phyloP scores from a whole-genome alignment of 176 grass and related monocot species.

The Aechmea fasciata region DNA sequence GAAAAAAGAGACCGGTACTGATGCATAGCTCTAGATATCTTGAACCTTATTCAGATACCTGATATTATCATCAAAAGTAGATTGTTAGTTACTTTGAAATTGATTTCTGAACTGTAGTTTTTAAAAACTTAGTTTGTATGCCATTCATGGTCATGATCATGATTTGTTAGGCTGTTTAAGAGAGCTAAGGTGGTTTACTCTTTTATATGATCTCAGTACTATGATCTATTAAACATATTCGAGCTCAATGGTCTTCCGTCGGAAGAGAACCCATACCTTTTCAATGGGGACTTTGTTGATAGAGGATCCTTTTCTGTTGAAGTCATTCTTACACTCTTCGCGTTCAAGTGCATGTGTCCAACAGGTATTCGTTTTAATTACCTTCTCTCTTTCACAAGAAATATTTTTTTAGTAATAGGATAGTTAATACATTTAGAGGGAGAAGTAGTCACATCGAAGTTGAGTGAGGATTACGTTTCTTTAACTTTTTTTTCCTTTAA shows the following conservation, averaged over 20 bases:
- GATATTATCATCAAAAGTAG: too few relatives aligned
- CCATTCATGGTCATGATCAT: too few relatives aligned
- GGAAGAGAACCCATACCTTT: slow-evolving; percentile 92
- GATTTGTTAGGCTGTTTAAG: background rate
- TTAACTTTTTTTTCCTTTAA: too few relatives aligned
- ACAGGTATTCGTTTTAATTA: slow-evolving; percentile 31
- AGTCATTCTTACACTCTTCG: slow-evolving; percentile 93
- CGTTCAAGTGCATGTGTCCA: slow-evolving; percentile 86
- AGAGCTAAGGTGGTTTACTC: background rate
- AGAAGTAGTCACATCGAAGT: background rate
- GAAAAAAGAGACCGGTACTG: too few relatives aligned
- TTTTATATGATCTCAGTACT: slow-evolving; percentile 45
- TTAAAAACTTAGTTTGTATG: too few relatives aligned
- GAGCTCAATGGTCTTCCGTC: slow-evolving; percentile 92
- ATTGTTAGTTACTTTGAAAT: too few relatives aligned
- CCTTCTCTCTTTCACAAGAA: background rate
- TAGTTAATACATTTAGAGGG: too few relatives aligned
- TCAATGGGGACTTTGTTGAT: slow-evolving; percentile 98
- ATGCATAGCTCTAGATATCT: too few relatives aligned
- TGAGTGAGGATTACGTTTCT: background rate
- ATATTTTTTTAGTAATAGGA: too few relatives aligned
- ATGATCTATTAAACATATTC: slow-evolving; percentile 89
- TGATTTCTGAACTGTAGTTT: too few relatives aligned
- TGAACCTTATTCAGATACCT: too few relatives aligned
- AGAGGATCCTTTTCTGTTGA: slow-evolving; percentile 93